phyloP scores from a whole-genome alignment of 1,284 basidiomycete genomes.

The Chiua sp. region DNA sequence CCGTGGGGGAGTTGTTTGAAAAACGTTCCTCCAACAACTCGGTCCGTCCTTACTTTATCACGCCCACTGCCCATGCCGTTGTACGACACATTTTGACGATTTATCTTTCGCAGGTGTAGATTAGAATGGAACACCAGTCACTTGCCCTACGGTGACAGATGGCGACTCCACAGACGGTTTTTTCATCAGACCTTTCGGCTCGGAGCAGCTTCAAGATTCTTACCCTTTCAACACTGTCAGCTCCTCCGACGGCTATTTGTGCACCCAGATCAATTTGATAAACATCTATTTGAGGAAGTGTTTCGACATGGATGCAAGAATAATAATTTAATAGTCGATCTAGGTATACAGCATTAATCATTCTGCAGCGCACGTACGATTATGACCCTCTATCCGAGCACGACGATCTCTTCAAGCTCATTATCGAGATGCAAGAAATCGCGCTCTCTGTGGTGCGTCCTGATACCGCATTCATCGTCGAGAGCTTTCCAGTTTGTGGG shows the following conservation, averaged over 20 bases:
- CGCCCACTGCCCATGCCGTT: background rate
- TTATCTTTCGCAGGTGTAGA: conserved; percentile 4
- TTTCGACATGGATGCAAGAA: background rate
- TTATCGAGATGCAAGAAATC: background rate
- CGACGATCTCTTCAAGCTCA: conserved; percentile 12
- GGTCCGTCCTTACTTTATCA: conserved; percentile 15
- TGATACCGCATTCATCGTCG: conserved; percentile 5
- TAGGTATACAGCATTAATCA: conserved; percentile 14
- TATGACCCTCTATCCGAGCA: conserved; percentile 18
- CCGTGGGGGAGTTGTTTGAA: conserved; percentile 22
- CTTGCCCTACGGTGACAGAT: conserved; percentile 13
- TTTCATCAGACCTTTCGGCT: conserved; percentile 16
- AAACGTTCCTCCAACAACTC: conserved; percentile 18
- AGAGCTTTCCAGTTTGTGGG: conserved; percentile 21
- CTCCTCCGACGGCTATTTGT: conserved; percentile 17
- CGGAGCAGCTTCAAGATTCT: conserved; percentile 4
- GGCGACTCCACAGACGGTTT: conserved; percentile 19
- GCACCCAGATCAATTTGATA: conserved; percentile 5
- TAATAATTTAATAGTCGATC: background rate
- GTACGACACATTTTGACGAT: background rate
- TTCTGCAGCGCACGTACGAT: conserved; percentile 16
- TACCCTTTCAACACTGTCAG: conserved; percentile 15
- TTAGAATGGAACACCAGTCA: background rate
- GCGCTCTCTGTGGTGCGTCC: background rate
- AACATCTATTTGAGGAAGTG: conserved; percentile 15